Base-by-base conservation (phyloP, 2,329 filamentous ascomycete species). In the Ascochyta clinopodiicola region DNA sequence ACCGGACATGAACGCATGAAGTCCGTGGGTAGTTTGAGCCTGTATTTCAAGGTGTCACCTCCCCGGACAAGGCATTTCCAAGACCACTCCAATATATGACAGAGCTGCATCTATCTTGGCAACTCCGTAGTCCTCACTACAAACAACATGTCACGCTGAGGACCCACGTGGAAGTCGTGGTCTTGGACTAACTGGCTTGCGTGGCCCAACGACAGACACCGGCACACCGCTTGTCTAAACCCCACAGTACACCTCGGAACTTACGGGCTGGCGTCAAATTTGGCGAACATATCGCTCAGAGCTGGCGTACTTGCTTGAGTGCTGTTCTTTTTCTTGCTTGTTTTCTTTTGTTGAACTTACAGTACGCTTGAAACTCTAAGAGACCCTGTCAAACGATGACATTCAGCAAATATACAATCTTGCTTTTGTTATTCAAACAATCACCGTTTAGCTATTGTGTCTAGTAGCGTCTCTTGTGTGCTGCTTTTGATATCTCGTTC, bases 1-100 rank as follows among this genome's bases (percentile, higher is more conserved):
- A 48, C 58, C 60, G 70, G 70, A 70, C 70, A 73, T 72, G 61
- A 72, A 73, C 60, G 72, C 73, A 75, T 75, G 54, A 75, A 57
- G 39, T 58, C 44, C 66, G 68, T 70, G 61, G 61, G 68, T 68
- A 57, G 72, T 75, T 74, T 74, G 69, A 69, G 67, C 71, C 68
- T 68, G 59, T 64, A 68, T 61, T 61, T 62, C 62, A 52, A 69
- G 63, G 62, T 64, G 60, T 64, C 43, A 59, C 60, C 56, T 44
- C 52, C 36, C 52, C 52, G 44, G 34, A 54, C 48, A 59, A 54
- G 64, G 64, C 61, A 59, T 54, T 46, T 58, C 47, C 38, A 53
- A 59, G 57, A 56, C 55, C 61, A 64, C 64, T 61, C 56, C 49
- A 51, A 59, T 60, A 57, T 44, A 44, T 51, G 45, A 44, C 39